Evolutionary conservation across 768 basidiomycete genomes (phyloP).

Genomic region (Hypsizygus marmoreus): DNA sequence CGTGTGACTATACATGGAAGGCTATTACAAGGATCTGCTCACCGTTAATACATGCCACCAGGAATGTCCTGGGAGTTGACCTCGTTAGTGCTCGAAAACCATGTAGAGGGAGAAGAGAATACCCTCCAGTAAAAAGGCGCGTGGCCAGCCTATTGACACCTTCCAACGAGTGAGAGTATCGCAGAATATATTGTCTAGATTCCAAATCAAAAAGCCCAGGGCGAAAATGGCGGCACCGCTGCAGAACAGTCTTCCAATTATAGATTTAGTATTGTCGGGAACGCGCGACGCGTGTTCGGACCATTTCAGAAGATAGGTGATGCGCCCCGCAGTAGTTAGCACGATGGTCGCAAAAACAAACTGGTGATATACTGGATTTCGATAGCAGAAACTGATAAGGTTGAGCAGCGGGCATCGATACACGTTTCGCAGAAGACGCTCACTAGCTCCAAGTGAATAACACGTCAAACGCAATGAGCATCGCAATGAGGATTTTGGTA

Average conservation of each 20-base stretch:
- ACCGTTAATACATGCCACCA: slow-evolving; percentile 79
- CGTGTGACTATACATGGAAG: background rate
- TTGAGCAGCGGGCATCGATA: too few species aligned
- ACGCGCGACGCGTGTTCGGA: slow-evolving; percentile 41
- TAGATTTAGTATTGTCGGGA: slow-evolving; percentile 41
- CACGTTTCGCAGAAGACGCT: too few species aligned
- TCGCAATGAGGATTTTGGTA: slow-evolving; percentile 40
- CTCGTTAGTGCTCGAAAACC: background rate
- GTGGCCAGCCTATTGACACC: slow-evolving; percentile 58
- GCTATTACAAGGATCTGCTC: slow-evolving; percentile 22
- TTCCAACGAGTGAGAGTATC: slow-evolving; percentile 58
- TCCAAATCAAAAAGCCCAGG: slow-evolving; percentile 75
- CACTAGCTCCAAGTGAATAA: slow-evolving; percentile 77
- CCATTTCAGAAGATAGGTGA: slow-evolving; percentile 52
- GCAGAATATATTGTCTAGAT: slow-evolving; percentile 80
- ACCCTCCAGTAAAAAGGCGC: slow-evolving; percentile 69
- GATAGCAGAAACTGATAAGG: slow-evolving; percentile 66
- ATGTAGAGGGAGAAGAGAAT: slow-evolving; percentile 2
- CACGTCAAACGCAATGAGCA: slow-evolving; percentile 49
- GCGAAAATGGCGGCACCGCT: slow-evolving; percentile 59
- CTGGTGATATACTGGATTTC: slow-evolving; percentile 83
- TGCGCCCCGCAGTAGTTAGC: slow-evolving; percentile 47
- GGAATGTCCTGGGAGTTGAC: slow-evolving; percentile 52
- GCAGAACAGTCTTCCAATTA: slow-evolving; percentile 47
- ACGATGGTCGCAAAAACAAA: slow-evolving; percentile 66